Percentiles rank a stretch among this genome's conserved stretches.
phyloP scores from a whole-genome alignment of 148 eudicot species.

The Spergularia marina region DNA sequence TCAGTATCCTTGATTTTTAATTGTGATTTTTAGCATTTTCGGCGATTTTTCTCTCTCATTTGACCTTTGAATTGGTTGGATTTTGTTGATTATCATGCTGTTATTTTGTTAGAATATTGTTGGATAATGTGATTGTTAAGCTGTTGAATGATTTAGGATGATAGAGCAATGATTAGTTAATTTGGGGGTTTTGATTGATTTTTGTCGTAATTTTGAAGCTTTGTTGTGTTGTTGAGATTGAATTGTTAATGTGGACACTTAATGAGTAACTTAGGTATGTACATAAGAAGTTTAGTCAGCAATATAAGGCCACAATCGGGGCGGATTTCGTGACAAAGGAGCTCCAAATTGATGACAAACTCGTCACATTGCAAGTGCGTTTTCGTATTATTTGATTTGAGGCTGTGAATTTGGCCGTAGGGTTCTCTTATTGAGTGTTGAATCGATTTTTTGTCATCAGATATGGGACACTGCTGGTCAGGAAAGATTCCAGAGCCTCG shows the following conservation, averaged over 20 bases:
- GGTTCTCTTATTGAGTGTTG: not conserved
- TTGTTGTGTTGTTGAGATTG: not conserved
- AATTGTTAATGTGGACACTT: slow-evolving; percentile 9
- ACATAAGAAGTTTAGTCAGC: slow-evolving; percentile 63
- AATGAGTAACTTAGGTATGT: slow-evolving; percentile 51
- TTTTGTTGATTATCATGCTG: not conserved
- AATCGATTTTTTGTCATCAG: slow-evolving; percentile 18
- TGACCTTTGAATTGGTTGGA: not conserved
- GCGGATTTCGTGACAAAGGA: slow-evolving; percentile 84
- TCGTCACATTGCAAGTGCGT: slow-evolving; percentile 58
- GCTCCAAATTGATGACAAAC: slow-evolving; percentile 58
- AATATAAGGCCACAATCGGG: slow-evolving; percentile 81
- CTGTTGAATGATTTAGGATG: too few relatives aligned
- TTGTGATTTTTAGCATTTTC: not conserved
- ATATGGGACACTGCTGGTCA: slow-evolving; percentile 76
- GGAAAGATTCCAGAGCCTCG: slow-evolving; percentile 61
- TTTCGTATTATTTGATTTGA: not conserved
- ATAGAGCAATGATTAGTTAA: too few relatives aligned
- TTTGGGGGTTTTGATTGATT: too few relatives aligned
- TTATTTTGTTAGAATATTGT: not conserved
- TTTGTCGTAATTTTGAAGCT: too few relatives aligned
- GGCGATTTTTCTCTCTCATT: not conserved
- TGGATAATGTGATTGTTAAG: not conserved
- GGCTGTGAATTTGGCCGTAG: not conserved
- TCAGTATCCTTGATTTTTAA: slow-evolving; percentile 56